A percentile compares a stretch with the other conserved stretches of the same genome.
Evolutionary conservation across 371 early-diverging fungal species (phyloP).

Genomic region (Apophysomyces ossiformis): DNA sequence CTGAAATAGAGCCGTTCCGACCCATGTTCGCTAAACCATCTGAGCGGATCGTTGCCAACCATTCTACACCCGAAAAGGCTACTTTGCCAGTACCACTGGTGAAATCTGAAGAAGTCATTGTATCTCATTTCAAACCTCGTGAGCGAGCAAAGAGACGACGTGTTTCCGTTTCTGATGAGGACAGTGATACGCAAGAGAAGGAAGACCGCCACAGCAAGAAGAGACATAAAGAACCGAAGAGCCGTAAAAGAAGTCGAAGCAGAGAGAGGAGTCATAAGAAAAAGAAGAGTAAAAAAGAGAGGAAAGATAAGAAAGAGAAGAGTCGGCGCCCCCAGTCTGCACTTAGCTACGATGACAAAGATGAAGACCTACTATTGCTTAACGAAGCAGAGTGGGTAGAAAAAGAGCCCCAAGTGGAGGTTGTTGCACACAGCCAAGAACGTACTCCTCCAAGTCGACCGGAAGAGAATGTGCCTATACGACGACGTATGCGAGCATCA

Average conservation of each 20-base stretch:
- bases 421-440: constrained; percentile 9
- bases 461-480: neutral
- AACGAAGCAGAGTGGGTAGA: constrained; percentile 25
- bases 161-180: constrained; percentile 39
- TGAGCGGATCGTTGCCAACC: constrained; percentile 20
- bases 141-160: constrained; percentile 30
- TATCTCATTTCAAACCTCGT: constrained; percentile 43
- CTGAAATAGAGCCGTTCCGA: constrained; percentile 32
- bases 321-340: constrained; percentile 6
- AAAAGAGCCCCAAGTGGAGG: constrained; percentile 18
- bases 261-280: constrained; percentile 27
- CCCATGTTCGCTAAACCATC: constrained; percentile 48
- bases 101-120: constrained; percentile 44
- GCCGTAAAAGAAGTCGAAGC: constrained; percentile 22
- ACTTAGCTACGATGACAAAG: constrained; percentile 10
- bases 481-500: constrained; percentile 28
- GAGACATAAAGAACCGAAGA: constrained; percentile 24
- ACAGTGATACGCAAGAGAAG: constrained; percentile 32
- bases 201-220: constrained; percentile 25
- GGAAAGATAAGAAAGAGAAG: constrained; percentile 23
- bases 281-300: constrained; percentile 18
- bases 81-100: constrained; percentile 22
- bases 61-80: neutral
- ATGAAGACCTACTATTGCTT: constrained; percentile 3
- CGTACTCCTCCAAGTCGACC: neutral